phyloP scores from a whole-genome alignment of 2,329 filamentous ascomycete species.

The Monilinia laxa region DNA sequence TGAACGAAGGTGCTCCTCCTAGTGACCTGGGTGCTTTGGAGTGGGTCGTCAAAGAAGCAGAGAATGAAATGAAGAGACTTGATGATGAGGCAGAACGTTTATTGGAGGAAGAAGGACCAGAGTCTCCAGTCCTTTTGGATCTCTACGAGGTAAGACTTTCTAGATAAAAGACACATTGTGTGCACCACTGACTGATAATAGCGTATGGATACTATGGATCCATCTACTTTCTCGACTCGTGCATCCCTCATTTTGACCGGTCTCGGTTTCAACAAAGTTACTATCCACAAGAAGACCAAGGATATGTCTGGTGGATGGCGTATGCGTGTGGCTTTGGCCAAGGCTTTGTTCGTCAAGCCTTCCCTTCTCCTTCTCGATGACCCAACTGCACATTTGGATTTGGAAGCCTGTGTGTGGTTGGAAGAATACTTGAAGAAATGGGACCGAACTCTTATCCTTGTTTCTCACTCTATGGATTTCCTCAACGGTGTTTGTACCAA shows the following conservation, averaged over 20 bases:
- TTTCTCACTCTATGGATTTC: conserved; percentile 99
- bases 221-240: conserved; percentile 92
- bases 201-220: conserved; percentile 99
- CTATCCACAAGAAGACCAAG: conserved; percentile 99
- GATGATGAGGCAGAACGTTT: conserved; percentile 88
- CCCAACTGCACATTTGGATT: conserved; percentile 97
- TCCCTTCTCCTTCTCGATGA: conserved; percentile 94
- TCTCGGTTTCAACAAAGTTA: conserved; percentile 98
- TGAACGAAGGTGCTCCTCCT: conserved; percentile 94
- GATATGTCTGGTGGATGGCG: conserved; percentile 99
- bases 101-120: conserved; percentile 87
- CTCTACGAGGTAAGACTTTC: conserved; percentile 79
- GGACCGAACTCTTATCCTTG: conserved; percentile 93
- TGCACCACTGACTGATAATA: conserved; percentile 44
- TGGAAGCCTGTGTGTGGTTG: conserved; percentile 99
- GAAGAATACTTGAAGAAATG: conserved; percentile 99
- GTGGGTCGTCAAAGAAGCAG: conserved; percentile 94
- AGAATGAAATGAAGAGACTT: conserved; percentile 86
- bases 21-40: conserved; percentile 88
- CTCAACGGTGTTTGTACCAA: conserved; percentile 96
- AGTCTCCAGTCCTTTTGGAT: conserved; percentile 86
- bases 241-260: conserved; percentile 95
- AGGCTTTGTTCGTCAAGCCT: conserved; percentile 98
- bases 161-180: background rate
- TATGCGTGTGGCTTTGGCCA: conserved; percentile 97